Percentiles rank a stretch among this genome's conserved stretches.
phyloP scores from a whole-genome alignment of 2,329 filamentous ascomycete species.

The Dissoconium aciculare region DNA sequence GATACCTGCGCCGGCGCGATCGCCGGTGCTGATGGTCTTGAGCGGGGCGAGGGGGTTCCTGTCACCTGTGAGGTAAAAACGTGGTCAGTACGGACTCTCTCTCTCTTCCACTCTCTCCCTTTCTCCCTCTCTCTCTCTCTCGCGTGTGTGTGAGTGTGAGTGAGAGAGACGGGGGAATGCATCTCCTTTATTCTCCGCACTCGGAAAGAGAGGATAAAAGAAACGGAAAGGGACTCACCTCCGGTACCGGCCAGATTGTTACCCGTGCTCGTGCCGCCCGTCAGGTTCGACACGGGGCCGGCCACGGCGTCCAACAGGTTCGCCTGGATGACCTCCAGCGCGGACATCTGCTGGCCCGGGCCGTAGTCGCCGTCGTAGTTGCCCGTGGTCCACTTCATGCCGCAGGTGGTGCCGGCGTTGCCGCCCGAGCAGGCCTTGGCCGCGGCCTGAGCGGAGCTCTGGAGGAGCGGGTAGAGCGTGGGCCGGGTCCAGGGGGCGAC shows the following conservation, averaged over 20 bases:
- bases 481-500: slow-evolving; percentile 42
- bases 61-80: slow-evolving; percentile 13
- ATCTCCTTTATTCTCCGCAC: slow-evolving; percentile 19
- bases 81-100: slow-evolving; percentile 15
- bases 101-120: slow-evolving; percentile 12
- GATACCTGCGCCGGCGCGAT: slow-evolving; percentile 13
- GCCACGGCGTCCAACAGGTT: slow-evolving; percentile 26
- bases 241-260: slow-evolving; percentile 10
- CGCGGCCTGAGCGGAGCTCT: slow-evolving; percentile 39
- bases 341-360: slow-evolving; percentile 44
- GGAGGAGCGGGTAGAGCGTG: slow-evolving; percentile 37
- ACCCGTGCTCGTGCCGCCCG: slow-evolving; percentile 31
- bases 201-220: too few species aligned
- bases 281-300: slow-evolving; percentile 33
- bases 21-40: slow-evolving; percentile 13
- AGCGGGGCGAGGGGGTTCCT: slow-evolving; percentile 14
- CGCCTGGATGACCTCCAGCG: slow-evolving; percentile 37
- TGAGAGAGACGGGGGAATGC: too few species aligned
- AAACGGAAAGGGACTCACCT: too few species aligned
- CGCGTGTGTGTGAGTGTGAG: too few species aligned
- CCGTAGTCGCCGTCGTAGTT: slow-evolving; percentile 34
- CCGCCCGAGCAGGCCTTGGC: slow-evolving; percentile 37
- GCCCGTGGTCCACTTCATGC: slow-evolving; percentile 28
- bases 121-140: too few species aligned
- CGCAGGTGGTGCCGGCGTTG: slow-evolving; percentile 30